Percentiles rank a stretch among this genome's conserved stretches.
These are phyloP conservation scores for Alternaria incomplexa DNA, from an alignment of 2,329 filamentous ascomycete genomes.

Conservation along the genomic window DNA sequence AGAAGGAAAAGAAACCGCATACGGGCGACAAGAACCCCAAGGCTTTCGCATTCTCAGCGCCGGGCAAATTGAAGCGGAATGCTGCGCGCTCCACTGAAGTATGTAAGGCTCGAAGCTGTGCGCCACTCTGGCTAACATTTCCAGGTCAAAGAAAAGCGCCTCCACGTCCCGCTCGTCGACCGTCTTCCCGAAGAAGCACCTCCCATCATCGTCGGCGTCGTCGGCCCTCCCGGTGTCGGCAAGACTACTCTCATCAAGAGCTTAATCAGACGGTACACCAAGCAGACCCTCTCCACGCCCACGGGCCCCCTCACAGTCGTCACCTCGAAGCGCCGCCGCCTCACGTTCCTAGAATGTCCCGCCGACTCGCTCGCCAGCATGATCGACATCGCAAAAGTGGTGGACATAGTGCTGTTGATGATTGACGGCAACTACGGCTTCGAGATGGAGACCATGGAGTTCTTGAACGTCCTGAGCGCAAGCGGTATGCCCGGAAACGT, in stretches of 20 bases:
- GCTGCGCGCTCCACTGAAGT: constrained; percentile 76
- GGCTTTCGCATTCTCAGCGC: constrained; percentile 83
- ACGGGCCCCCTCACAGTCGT: constrained; percentile 94
- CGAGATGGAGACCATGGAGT: constrained; percentile 99
- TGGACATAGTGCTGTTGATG: constrained; percentile 96
- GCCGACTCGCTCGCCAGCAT: constrained; percentile 90
- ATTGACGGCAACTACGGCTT: constrained; percentile 99
- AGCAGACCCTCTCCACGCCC: constrained; percentile 89
- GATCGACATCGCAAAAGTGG: constrained; percentile 96
- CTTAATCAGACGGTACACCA: constrained; percentile 90
- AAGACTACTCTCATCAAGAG: constrained; percentile 97
- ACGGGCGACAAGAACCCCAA: constrained; percentile 80
- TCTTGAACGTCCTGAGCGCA: constrained; percentile 88
- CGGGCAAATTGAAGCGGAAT: constrained; percentile 78
- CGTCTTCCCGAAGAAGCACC: constrained; percentile 94
- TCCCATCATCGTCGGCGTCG: constrained; percentile 89
- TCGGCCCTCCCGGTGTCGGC: constrained; percentile 90
- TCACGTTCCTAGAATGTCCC: constrained; percentile 97
- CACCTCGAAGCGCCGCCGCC: constrained; percentile 90
- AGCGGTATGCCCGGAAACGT: constrained; percentile 99
- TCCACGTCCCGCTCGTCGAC: constrained; percentile 97
- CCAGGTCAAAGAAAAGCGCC: constrained; percentile 90
- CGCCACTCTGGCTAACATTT: constrained; percentile 7
- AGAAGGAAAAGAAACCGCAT: constrained; percentile 87
- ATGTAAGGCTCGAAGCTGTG: constrained; percentile 23